phyloP scores from a whole-genome alignment of 768 basidiomycete species.

The Vararia minispora region DNA sequence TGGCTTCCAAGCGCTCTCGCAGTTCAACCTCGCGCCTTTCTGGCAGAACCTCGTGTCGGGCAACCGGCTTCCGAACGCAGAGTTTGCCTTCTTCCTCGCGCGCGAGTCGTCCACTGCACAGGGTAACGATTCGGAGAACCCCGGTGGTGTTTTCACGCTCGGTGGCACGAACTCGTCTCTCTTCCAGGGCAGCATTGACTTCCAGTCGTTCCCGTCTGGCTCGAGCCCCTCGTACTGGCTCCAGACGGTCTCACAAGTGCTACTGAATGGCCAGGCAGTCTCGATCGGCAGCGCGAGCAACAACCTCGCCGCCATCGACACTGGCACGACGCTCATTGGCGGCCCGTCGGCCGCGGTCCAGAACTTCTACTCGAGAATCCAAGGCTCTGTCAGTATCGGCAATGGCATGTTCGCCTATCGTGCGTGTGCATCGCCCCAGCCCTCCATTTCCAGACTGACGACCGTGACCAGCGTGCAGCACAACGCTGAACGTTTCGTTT shows the following conservation, averaged over 20 bases:
- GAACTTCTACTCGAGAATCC: conserved; percentile 57
- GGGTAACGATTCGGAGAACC: no score
- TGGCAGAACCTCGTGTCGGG: conserved; percentile 41
- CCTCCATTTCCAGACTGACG: conserved; percentile 1
- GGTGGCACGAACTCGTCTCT: conserved; percentile 50
- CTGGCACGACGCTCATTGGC: conserved; percentile 87
- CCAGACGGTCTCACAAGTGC: conserved; percentile 43
- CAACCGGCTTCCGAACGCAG: conserved; percentile 32
- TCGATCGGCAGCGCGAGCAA: conserved; percentile 28
- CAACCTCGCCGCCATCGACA: conserved; percentile 78
- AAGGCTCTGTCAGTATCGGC: conserved; percentile 37
- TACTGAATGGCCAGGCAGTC: conserved; percentile 42
- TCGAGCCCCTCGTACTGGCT: conserved; percentile 46
- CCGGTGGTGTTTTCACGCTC: conserved; percentile 61
- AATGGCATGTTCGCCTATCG: conserved; percentile 72
- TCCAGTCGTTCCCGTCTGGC: conserved; percentile 33
- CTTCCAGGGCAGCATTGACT: conserved; percentile 57
- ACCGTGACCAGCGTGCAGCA: conserved; percentile 48
- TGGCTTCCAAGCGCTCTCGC: conserved; percentile 47
- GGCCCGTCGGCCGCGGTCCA: conserved; percentile 53
- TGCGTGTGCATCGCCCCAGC: conserved; percentile 24
- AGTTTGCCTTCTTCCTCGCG: conserved; percentile 54
- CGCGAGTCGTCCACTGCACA: conserved; percentile 36
- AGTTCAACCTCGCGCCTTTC: conserved; percentile 45
- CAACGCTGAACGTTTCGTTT: conserved; percentile 43